These are phyloP conservation scores for Claviceps citrina DNA, from an alignment of 2,329 filamentous ascomycete genomes.

Conservation along the genomic window DNA sequence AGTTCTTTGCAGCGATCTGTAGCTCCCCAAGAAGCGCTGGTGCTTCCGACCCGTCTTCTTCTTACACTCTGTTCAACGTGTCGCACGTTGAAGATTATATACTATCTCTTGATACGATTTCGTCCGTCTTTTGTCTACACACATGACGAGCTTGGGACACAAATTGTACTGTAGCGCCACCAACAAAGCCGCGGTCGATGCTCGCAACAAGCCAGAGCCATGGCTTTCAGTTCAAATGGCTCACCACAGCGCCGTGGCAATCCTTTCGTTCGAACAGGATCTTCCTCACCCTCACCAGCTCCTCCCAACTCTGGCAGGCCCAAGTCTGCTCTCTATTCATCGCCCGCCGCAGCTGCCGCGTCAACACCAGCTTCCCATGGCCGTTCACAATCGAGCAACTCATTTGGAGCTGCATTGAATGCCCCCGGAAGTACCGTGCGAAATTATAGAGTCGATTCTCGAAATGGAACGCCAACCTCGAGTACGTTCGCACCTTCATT, in stretches of 20 bases:
- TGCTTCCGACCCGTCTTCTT: constrained; percentile 12
- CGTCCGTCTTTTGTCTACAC: constrained; percentile 13
- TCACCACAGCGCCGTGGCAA: constrained; percentile 60
- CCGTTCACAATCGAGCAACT: constrained; percentile 54
- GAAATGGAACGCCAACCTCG: constrained; percentile 46
- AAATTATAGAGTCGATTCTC: constrained; percentile 43
- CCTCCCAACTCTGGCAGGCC: constrained; percentile 42
- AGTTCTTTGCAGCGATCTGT: constrained; percentile 12
- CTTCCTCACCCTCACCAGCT: constrained; percentile 41
- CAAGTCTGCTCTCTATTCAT: constrained; percentile 61
- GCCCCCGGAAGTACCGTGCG: constrained; percentile 22
- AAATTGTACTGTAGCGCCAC: constrained; percentile 1
- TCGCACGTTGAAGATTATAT: background rate
- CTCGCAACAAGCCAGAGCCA: constrained; percentile 9
- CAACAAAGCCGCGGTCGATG: constrained; percentile 9
- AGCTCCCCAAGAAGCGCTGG: constrained; percentile 11
- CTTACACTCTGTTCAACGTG: background rate
- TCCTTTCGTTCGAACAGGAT: constrained; percentile 52
- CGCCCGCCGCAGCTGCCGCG: constrained; percentile 27
- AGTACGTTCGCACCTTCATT: constrained; percentile 92
- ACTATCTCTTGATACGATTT: background rate
- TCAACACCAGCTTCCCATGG: constrained; percentile 38
- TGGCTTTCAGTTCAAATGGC: constrained; percentile 22
- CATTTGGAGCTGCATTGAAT: constrained; percentile 26
- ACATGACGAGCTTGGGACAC: constrained; percentile 1